These are phyloP conservation scores for Colletotrichum echinochloae DNA, from an alignment of 2,329 filamentous ascomycete genomes.

Conservation along the genomic window DNA sequence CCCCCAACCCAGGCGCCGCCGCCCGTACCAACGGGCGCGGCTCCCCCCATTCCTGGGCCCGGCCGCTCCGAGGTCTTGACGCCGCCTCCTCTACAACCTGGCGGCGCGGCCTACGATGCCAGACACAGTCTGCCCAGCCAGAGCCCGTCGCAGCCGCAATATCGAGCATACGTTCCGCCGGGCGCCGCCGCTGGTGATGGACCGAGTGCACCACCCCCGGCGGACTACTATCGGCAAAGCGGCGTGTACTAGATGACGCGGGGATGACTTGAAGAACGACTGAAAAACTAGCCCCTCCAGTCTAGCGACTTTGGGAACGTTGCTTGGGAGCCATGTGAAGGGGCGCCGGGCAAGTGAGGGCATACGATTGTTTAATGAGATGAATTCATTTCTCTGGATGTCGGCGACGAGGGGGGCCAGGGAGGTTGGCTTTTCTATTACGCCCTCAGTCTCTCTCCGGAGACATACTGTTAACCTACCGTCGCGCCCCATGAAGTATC, in stretches of 20 bases:
- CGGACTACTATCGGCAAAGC: slow-evolving; percentile 67
- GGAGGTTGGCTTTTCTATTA: too few species aligned
- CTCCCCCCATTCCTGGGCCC: slow-evolving; percentile 55
- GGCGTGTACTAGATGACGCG: slow-evolving; percentile 45
- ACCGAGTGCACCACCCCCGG: slow-evolving; percentile 63
- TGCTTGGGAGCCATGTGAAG: not conserved
- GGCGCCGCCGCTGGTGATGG: slow-evolving; percentile 51
- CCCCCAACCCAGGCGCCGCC: slow-evolving; percentile 46
- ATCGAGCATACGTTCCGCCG: slow-evolving; percentile 70
- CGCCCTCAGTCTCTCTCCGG: not conserved
- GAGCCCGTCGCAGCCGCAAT: slow-evolving; percentile 59
- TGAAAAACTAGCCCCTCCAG: not conserved
- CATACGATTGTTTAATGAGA: slow-evolving; percentile 2
- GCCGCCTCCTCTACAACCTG: slow-evolving; percentile 58
- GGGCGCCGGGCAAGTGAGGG: not conserved
- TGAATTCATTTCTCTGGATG: slow-evolving; percentile 22
- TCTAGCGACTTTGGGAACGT: not conserved
- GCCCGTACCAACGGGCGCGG: slow-evolving; percentile 51
- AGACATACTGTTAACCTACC: not conserved
- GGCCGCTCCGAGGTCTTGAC: slow-evolving; percentile 41
- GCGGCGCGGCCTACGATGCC: slow-evolving; percentile 61
- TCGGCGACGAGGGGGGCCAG: not conserved
- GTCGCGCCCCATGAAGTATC: not conserved
- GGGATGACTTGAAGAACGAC: not conserved
- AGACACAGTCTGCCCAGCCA: slow-evolving; percentile 65